Percentiles rank a stretch among this genome's conserved stretches.
phyloP scores from a whole-genome alignment of 805 yeast species.

The Hanseniaspora taiwanica region DNA sequence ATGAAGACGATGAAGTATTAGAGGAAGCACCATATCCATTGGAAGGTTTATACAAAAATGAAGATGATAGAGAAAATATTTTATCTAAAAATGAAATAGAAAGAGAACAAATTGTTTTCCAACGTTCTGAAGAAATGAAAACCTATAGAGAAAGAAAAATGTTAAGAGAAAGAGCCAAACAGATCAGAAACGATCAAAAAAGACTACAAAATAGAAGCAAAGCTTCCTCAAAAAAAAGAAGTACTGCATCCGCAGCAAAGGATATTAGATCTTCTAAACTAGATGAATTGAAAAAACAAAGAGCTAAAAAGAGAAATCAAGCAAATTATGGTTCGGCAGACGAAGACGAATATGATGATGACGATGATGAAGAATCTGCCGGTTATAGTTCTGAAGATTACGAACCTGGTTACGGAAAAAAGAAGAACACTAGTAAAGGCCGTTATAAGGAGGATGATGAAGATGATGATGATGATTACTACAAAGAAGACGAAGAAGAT shows the following conservation, averaged over 20 bases:
- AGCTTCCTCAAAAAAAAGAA: constrained; percentile 12
- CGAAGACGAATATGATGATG: constrained; percentile 28
- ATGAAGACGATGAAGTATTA: constrained; percentile 26
- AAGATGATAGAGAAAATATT: constrained; percentile 52
- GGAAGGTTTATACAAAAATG: constrained; percentile 83
- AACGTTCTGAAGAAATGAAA: constrained; percentile 86
- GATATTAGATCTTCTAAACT: constrained; percentile 38
- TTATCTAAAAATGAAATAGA: constrained; percentile 76
- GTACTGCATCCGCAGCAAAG: constrained; percentile 23
- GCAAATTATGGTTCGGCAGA: constrained; percentile 31
- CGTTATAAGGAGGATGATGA: constrained; percentile 23
- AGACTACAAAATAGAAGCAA: constrained; percentile 17
- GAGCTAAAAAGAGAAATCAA: constrained; percentile 46
- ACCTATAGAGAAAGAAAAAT: constrained; percentile 72
- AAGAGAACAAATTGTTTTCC: constrained; percentile 82
- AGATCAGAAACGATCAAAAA: constrained; percentile 20
- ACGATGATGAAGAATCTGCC: too few relatives aligned
- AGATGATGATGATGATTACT: constrained; percentile 21
- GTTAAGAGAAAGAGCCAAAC: constrained; percentile 69
- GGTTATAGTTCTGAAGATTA: constrained; percentile 13
- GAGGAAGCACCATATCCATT: constrained; percentile 75
- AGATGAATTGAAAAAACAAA: constrained; percentile 60
- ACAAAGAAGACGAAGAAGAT: constrained; percentile 31
- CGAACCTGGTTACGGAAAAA: constrained; percentile 24
- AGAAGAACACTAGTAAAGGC: constrained; percentile 3